Percentiles rank a stretch among this genome's conserved stretches.
Evolutionary conservation across 371 early-diverging fungal species (phyloP).

Genomic region (Mucor racemosus): DNA sequence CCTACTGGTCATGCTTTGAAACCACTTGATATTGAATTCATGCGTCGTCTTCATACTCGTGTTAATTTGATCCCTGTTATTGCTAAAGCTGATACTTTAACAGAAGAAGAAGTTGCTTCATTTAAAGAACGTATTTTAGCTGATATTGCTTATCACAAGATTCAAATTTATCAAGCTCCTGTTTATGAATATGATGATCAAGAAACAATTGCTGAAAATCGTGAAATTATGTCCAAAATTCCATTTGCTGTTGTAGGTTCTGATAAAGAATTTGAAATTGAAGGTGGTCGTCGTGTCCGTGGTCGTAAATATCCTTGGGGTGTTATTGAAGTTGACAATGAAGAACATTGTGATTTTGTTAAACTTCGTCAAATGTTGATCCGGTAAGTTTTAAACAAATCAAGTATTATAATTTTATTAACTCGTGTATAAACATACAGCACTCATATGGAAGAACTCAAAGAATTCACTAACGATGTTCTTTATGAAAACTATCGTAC

Average conservation of each 20-base stretch:
- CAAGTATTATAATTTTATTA: not conserved
- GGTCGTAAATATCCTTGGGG: slow-evolving; percentile 97
- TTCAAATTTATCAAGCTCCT: slow-evolving; percentile 92
- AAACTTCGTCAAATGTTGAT: slow-evolving; percentile 92
- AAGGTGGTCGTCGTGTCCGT: slow-evolving; percentile 78
- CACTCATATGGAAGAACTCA: slow-evolving; percentile 91
- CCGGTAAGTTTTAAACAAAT: slow-evolving; percentile 43
- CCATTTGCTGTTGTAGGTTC: slow-evolving; percentile 98
- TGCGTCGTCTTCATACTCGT: slow-evolving; percentile 91
- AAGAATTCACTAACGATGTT: slow-evolving; percentile 91
- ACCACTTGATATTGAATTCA: slow-evolving; percentile 94
- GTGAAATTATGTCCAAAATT: slow-evolving; percentile 92
- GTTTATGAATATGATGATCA: slow-evolving; percentile 91
- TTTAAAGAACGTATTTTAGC: slow-evolving; percentile 93
- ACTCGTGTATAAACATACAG: slow-evolving; percentile 29
- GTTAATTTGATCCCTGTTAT: slow-evolving; percentile 98
- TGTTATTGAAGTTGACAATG: slow-evolving; percentile 92
- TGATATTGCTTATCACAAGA: slow-evolving; percentile 90
- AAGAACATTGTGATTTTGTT: slow-evolving; percentile 92
- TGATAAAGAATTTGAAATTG: slow-evolving; percentile 81
- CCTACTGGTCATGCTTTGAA: slow-evolving; percentile 94
- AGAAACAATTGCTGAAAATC: slow-evolving; percentile 93
- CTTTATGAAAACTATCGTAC: slow-evolving; percentile 97
- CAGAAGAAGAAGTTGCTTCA: slow-evolving; percentile 88
- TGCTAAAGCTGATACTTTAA: slow-evolving; percentile 97